These are phyloP conservation scores for Symbiodinium pilosum DNA, from an alignment of 73 alveolate species.

Conservation along the genomic window DNA sequence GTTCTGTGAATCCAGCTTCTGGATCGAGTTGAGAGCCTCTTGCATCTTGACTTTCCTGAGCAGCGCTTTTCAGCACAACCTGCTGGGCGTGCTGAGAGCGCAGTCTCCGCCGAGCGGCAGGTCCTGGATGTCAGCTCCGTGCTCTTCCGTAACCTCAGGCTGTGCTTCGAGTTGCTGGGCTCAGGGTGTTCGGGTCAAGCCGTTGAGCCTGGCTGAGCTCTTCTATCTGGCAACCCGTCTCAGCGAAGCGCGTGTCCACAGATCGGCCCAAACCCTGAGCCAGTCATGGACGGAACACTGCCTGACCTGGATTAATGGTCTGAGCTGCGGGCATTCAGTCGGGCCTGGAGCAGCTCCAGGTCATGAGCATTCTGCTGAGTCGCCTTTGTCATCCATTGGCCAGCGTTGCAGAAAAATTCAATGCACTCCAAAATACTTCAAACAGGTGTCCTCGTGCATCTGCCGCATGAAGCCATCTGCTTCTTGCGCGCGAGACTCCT, in stretches of 20 bases:
- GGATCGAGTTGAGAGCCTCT: conserved; percentile 37
- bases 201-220: not conserved
- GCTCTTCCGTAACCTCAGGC: not conserved
- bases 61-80: not conserved
- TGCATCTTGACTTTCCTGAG: conserved; percentile 61
- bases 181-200: too few relatives aligned
- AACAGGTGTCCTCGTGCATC: not conserved
- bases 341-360: not conserved
- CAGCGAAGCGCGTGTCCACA: not conserved
- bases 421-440: too few relatives aligned
- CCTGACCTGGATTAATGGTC: not conserved
- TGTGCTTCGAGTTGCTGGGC: not conserved
- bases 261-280: not conserved
- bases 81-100: not conserved
- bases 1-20: conserved; percentile 9
- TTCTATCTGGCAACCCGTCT: not conserved
- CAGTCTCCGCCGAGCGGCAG: not conserved
- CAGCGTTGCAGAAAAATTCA: too few relatives aligned
- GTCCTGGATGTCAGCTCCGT: conserved; percentile 12
- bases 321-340: not conserved
- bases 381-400: not conserved
- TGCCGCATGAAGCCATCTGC: not conserved
- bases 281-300: not conserved
- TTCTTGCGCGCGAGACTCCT: not conserved
- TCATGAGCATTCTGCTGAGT: not conserved